These are phyloP conservation scores for Spatholobus suberectus DNA, from an alignment of 306 rosid species.

Conservation along the genomic window DNA sequence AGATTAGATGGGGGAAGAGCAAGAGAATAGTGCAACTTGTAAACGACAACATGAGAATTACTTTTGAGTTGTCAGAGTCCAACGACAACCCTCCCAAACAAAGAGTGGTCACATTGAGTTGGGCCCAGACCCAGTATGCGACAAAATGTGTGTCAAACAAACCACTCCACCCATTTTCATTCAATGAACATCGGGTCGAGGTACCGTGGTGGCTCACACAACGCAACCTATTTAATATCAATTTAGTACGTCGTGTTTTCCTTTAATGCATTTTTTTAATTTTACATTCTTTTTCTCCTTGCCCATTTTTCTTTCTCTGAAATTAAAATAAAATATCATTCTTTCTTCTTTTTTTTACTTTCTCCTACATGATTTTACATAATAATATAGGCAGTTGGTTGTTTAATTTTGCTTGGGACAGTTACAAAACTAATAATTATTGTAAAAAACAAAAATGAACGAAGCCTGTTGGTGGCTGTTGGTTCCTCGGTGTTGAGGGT, in stretches of 20 bases:
- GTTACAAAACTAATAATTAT: neutral
- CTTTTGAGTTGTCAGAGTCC: slow-evolving; percentile 71
- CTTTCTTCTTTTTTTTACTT: neutral
- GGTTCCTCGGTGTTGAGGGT: slow-evolving; percentile 19
- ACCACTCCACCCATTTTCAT: slow-evolving; percentile 25
- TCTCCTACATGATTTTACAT: neutral
- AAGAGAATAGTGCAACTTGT: neutral
- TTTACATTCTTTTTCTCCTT: neutral
- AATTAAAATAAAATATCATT: too few species aligned
- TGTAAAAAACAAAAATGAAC: neutral
- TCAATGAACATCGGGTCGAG: slow-evolving; percentile 38
- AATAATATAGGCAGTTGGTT: neutral
- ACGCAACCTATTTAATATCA: neutral
- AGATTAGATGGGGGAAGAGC: slow-evolving; percentile 8
- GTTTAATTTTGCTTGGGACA: neutral
- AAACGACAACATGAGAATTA: slow-evolving; percentile 53
- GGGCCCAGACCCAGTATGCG: slow-evolving; percentile 50
- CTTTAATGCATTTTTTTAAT: neutral
- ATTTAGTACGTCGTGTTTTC: neutral
- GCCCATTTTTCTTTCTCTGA: too few species aligned
- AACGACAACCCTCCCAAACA: slow-evolving; percentile 43
- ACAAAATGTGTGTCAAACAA: slow-evolving; percentile 62
- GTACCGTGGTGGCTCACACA: neutral
- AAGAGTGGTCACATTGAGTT: slow-evolving; percentile 46
- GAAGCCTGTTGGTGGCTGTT: slow-evolving; percentile 10